These are phyloP conservation scores for Sarocladiaceae sp. DNA, from an alignment of 2,329 filamentous ascomycete species.

Conservation along the genomic window DNA sequence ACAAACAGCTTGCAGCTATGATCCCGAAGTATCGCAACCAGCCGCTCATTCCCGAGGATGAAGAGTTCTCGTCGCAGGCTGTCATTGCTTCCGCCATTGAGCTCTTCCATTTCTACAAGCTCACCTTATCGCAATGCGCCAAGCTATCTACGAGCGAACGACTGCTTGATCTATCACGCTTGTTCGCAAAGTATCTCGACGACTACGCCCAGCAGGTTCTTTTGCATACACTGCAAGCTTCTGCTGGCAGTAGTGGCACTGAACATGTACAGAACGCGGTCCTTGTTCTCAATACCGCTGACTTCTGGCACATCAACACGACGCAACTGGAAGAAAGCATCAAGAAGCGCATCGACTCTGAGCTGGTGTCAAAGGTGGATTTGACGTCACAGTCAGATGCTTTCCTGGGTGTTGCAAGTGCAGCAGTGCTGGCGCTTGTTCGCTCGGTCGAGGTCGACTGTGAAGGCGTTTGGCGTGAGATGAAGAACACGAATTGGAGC, in stretches of 20 bases:
- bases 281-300: slow-evolving; percentile 89
- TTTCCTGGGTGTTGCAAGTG: slow-evolving; percentile 91
- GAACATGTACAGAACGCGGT: slow-evolving; percentile 69
- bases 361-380: slow-evolving; percentile 73
- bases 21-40: slow-evolving; percentile 86
- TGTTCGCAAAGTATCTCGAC: slow-evolving; percentile 88
- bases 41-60: slow-evolving; percentile 73
- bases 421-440: slow-evolving; percentile 79
- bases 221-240: slow-evolving; percentile 59
- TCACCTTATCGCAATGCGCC: slow-evolving; percentile 88
- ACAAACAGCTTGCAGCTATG: slow-evolving; percentile 77
- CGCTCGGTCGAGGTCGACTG: slow-evolving; percentile 77
- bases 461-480: slow-evolving; percentile 90
- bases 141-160: slow-evolving; percentile 91
- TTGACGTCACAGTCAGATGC: slow-evolving; percentile 90
- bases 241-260: slow-evolving; percentile 38
- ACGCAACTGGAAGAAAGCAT: slow-evolving; percentile 94
- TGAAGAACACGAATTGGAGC: slow-evolving; percentile 94
- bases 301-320: slow-evolving; percentile 94
- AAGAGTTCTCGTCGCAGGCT: slow-evolving; percentile 86
- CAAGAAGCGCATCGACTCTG: slow-evolving; percentile 80
- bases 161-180: slow-evolving; percentile 77
- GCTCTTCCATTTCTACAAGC: slow-evolving; percentile 94
- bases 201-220: slow-evolving; percentile 93
- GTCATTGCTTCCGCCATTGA: slow-evolving; percentile 94